Evolutionary conservation across 2,329 filamentous ascomycete species (phyloP).

Genomic region (Dendryphion nanum): DNA sequence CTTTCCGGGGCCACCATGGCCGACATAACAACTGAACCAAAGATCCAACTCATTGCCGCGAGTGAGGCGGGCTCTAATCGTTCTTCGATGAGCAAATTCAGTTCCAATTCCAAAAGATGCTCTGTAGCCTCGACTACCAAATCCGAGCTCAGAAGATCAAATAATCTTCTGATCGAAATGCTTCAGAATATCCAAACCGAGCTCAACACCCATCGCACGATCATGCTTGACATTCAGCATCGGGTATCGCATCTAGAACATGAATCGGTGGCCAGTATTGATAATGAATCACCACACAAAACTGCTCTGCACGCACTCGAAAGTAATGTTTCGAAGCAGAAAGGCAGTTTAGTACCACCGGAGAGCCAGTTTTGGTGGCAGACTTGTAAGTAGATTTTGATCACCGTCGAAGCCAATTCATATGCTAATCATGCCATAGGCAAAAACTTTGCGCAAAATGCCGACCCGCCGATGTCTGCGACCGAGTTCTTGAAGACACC

Average conservation of each 20-base stretch:
- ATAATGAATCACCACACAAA: constrained; percentile 7
- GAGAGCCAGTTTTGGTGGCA: constrained; percentile 26
- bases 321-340: constrained; percentile 9
- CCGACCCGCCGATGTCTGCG: constrained; percentile 23
- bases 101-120: constrained; percentile 15
- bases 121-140: constrained; percentile 26
- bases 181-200: constrained; percentile 28
- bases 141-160: constrained; percentile 22
- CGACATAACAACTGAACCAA: constrained; percentile 13
- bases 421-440: too few relatives aligned
- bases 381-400: too few relatives aligned
- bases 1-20: constrained; percentile 24
- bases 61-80: constrained; percentile 3
- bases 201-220: constrained; percentile 21
- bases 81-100: constrained; percentile 4
- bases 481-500: constrained; percentile 26
- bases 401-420: too few relatives aligned
- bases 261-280: constrained; percentile 11
- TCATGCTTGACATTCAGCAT: constrained; percentile 28
- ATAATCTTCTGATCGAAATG: constrained; percentile 25
- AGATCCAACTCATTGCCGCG: constrained; percentile 14
- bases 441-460: constrained; percentile 25
- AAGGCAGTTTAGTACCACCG: constrained; percentile 7
- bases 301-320: constrained; percentile 12
- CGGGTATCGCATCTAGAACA: constrained; percentile 27